Percentiles rank a stretch among this genome's conserved stretches.
Evolutionary conservation across 495 filamentous ascomycete genomes (phyloP).

Genomic region (Aspergillus nidulans): DNA sequence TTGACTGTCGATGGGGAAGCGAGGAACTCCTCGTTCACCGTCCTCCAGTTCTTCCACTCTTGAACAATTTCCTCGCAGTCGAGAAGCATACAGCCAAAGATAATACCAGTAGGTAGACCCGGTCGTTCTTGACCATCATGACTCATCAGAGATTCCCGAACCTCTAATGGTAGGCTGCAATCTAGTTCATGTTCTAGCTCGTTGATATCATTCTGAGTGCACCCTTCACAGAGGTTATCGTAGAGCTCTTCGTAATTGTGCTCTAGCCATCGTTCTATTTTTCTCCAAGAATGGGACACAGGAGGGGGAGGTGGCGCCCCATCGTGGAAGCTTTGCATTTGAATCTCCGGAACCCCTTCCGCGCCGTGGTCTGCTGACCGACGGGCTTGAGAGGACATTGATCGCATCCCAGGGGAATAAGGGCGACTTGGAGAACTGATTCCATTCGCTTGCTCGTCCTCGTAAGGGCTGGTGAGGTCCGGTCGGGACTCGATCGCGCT

Average conservation of each 20-base stretch:
- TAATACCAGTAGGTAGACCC: constrained; percentile 82
- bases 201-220: constrained; percentile 91
- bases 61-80: constrained; percentile 98
- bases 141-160: constrained; percentile 83
- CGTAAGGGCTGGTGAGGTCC: constrained; percentile 69
- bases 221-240: constrained; percentile 87
- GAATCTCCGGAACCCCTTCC: constrained; percentile 76
- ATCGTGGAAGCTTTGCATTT: constrained; percentile 93
- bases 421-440: constrained; percentile 52
- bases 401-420: constrained; percentile 89
- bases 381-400: constrained; percentile 56
- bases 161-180: constrained; percentile 87
- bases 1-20: constrained; percentile 50
- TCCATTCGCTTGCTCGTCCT: constrained; percentile 60
- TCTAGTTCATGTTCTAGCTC: constrained; percentile 96
- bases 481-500: constrained; percentile 73
- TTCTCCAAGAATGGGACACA: constrained; percentile 81
- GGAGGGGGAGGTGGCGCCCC: constrained; percentile 87
- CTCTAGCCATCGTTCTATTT: constrained; percentile 91
- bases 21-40: constrained; percentile 85
- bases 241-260: constrained; percentile 91
- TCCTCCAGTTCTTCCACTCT: constrained; percentile 95
- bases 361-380: constrained; percentile 53
- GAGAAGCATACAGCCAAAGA: constrained; percentile 91
- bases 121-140: constrained; percentile 97